Evolutionary conservation across 805 yeast species (phyloP), one percentile per base, ranked within the genome.

Genomic region (Schizosaccharomyces osmophilus): DNA sequence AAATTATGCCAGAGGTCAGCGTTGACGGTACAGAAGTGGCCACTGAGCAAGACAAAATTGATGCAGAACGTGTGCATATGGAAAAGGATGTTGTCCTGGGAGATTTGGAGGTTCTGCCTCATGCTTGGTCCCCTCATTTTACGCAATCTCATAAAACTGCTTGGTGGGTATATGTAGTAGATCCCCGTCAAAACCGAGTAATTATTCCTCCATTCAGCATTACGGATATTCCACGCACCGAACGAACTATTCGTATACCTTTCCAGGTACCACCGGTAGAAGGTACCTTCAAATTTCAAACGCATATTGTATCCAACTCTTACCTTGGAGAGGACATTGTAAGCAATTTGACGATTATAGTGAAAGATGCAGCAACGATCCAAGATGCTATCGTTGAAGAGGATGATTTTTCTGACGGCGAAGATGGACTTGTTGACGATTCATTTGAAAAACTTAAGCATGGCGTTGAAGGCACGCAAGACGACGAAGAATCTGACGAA

Each of bases 261-360:
- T 59, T 59, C 55, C 61, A 31, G 26, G 61, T 48, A 15, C 61
- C 55, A 11, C 55, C 31, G 64, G 77, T 77, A 62, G 73, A 74
- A 19, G 95, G 94, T 55, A 74, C 73, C 54, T 80, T 73, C 68
- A 82, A 80, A 65, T 86, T 86, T 75, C 79, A 88, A 72, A 74
- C 89, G 19, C 73, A 82, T 29, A 71, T 90, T 68, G 81, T 82
- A 68, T 83, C 85, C 62, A 78, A 85, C 61, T 82, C 85, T 57
- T 89, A 87, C 70, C 87, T 86, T 70, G 95, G 95, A 5, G 73
- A 80, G 22, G 97, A 90, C 69, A 70, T 87, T 29, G 87, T 83
- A 65, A 78, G 83, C 64, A 84, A 89, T 9, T 72, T 87, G 59
- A 73, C 74, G 29, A 78, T 89, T 83, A 75, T 78, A n/a, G 95